Base-by-base conservation (phyloP, 2,329 filamentous ascomycete species). In the Sporothrix dimorphospora region DNA sequence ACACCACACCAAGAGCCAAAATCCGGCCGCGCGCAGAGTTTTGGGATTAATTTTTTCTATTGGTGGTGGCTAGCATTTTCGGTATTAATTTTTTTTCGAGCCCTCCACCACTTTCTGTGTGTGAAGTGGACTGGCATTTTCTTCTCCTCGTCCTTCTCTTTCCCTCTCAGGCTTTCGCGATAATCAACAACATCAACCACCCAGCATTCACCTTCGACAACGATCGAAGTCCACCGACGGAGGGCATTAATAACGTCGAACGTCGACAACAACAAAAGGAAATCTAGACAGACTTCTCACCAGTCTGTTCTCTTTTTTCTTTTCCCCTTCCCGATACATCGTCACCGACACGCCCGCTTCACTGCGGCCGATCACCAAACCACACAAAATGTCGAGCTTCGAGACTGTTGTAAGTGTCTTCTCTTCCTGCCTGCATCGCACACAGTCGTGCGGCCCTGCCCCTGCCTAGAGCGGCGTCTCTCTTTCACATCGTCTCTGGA, bases 331-430 rank as follows among this genome's bases (percentile, higher is more conserved):
- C 67, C 47, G 38, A 34, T 65, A 53, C 51, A 70, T 70, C 71
- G 59, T 27, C 30, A 65, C 61, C 69, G 59, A 69, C 63, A 72
- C 69, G 66, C 72, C 72, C 69, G 74, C 72, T 74, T 75, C n/a
- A 61, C 51, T 75, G 70, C 72, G 71, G 71, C 72, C 73, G 74
- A 73, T 69, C 47, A 68, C 70, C 68, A 72, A 57, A 66, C 27
- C 53, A 69, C 42, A 72, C 78, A 88, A 85, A 82, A 90, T 91
- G 89, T 90, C 89, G 83, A 88, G 86, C 81, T 91, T 91, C 85
- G 89, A 91, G 86, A 82, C 85, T 83, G 88, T 90, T 86, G 89
- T 91, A 85, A 90, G 89, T 91, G 80, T 75, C 73, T 72, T 68
- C 74, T 70, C 74, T 42, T 34, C 16, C 27, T 71, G 14, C 49